These are phyloP conservation scores for Plenodomus biglobosus DNA, from an alignment of 2,329 filamentous ascomycete genomes.

Conservation along the genomic window DNA sequence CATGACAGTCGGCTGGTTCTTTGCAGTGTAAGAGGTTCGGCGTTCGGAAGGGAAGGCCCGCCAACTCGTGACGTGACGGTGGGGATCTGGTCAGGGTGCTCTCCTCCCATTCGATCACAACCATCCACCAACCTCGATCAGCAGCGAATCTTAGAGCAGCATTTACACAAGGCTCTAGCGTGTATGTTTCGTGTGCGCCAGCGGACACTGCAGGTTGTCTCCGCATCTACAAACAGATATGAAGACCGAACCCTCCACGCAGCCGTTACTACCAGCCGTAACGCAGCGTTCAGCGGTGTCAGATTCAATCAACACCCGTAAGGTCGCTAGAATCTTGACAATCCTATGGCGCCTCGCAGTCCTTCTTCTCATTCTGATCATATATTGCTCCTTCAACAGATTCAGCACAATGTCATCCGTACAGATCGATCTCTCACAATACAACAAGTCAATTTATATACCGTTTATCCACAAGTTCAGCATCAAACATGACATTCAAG, in stretches of 20 bases:
- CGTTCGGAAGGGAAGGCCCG: slow-evolving; percentile 13
- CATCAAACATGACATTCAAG: slow-evolving; percentile 26
- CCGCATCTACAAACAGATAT: slow-evolving; percentile 21
- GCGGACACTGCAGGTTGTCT: slow-evolving; percentile 11
- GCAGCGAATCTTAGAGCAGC: slow-evolving; percentile 3
- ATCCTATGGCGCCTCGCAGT: slow-evolving; percentile 15
- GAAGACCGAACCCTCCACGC: slow-evolving; percentile 22
- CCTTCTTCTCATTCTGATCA: slow-evolving; percentile 6
- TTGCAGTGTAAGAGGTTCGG: slow-evolving; percentile 4
- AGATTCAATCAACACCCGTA: slow-evolving; percentile 18
- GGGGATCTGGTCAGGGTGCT: neutral
- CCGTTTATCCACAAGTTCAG: slow-evolving; percentile 36
- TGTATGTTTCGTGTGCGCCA: slow-evolving; percentile 8
- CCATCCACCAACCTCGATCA: neutral
- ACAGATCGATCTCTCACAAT: slow-evolving; percentile 12
- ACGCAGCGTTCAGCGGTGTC: neutral
- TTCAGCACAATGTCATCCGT: slow-evolving; percentile 12
- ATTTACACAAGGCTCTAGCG: slow-evolving; percentile 16
- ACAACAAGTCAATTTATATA: slow-evolving; percentile 34
- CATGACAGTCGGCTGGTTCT: neutral
- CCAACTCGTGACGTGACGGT: slow-evolving; percentile 11
- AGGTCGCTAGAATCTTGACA: slow-evolving; percentile 22
- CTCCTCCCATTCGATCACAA: neutral
- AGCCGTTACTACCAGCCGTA: slow-evolving; percentile 4
- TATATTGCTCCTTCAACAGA: slow-evolving; percentile 9